phyloP scores from a whole-genome alignment of 352 stramenopile genomes.

The Phytopythium vexans region DNA sequence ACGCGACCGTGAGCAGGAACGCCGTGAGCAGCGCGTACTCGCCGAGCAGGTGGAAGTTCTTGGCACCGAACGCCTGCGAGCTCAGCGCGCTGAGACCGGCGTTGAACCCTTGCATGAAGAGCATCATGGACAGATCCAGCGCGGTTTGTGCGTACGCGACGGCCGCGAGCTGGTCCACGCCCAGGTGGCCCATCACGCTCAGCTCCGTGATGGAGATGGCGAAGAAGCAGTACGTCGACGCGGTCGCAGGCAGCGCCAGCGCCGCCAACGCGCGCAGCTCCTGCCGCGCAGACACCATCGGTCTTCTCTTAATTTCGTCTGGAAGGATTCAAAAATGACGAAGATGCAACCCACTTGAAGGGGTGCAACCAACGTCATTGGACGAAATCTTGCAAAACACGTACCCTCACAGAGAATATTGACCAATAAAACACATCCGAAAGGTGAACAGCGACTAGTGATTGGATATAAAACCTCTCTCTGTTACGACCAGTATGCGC shows the following conservation, averaged over 20 bases:
- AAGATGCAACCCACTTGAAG: too few species aligned
- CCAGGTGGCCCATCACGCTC: constrained; percentile 77
- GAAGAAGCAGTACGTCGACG: constrained; percentile 80
- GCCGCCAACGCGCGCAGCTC: constrained; percentile 41
- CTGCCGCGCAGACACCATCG: constrained; percentile 30
- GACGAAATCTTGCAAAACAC: too few species aligned
- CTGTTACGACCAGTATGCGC: too few species aligned
- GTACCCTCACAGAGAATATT: too few species aligned
- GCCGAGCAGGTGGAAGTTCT: constrained; percentile 72
- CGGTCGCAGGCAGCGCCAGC: constrained; percentile 50
- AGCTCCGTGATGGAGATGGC: constrained; percentile 78
- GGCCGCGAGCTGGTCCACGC: constrained; percentile 72
- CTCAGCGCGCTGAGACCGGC: constrained; percentile 77
- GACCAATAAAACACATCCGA: too few species aligned
- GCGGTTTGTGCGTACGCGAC: constrained; percentile 78
- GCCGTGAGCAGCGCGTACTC: constrained; percentile 61
- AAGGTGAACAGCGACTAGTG: too few species aligned
- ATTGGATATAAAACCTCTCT: too few species aligned
- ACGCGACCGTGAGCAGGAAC: constrained; percentile 57
- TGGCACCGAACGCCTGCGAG: constrained; percentile 82
- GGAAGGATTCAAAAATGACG: too few species aligned
- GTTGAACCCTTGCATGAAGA: constrained; percentile 83
- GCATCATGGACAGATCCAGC: constrained; percentile 69
- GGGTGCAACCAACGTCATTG: too few species aligned
- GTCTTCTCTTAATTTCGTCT: too few species aligned